A percentile compares a stretch with the other conserved stretches of the same genome.
Conservation (phyloP, 768 basidiomycete genomes). For the Boletus reticuloceps region DNA sequence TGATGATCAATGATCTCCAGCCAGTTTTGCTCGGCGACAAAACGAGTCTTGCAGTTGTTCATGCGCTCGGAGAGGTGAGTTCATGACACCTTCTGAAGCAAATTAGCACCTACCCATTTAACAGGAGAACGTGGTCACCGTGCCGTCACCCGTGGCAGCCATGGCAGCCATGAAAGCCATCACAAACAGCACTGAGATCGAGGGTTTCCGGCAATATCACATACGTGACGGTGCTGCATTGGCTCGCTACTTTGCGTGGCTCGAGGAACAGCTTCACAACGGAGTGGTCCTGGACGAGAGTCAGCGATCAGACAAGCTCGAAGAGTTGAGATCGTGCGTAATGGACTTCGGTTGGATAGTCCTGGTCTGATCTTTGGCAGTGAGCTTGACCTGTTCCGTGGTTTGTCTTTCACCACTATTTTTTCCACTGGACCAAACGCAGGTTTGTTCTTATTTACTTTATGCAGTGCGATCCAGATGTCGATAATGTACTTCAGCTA, state of each 20-base stretch:
- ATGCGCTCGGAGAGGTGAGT: conserved; percentile 69
- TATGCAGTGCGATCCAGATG: neutral
- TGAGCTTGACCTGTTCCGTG: conserved; percentile 75
- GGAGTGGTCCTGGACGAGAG: conserved; percentile 71
- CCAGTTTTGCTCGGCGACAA: conserved; percentile 76
- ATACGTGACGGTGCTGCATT: conserved; percentile 89
- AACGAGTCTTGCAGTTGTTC: conserved; percentile 77
- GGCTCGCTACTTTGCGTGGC: conserved; percentile 89
- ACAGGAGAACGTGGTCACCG: conserved; percentile 57
- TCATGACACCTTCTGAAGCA: neutral
- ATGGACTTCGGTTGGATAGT: neutral
- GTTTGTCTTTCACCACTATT: conserved; percentile 89
- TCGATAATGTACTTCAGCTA: conserved; percentile 45
- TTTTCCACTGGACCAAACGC: conserved; percentile 92
- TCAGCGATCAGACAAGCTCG: conserved; percentile 75
- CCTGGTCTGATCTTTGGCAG: conserved; percentile 36
- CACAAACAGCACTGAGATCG: conserved; percentile 78
- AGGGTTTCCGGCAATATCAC: conserved; percentile 87
- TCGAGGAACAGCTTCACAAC: conserved; percentile 75
- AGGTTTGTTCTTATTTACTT: conserved; percentile 45
- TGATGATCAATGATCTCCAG: conserved; percentile 31
- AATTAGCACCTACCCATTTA: neutral
- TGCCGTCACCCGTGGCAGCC: conserved; percentile 73
- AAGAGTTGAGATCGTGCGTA: conserved; percentile 79
- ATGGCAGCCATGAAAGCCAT: conserved; percentile 77